Evolutionary conservation across 108 stramenopile species (phyloP).

Genomic region (Cylindrotheca fusiformis): DNA sequence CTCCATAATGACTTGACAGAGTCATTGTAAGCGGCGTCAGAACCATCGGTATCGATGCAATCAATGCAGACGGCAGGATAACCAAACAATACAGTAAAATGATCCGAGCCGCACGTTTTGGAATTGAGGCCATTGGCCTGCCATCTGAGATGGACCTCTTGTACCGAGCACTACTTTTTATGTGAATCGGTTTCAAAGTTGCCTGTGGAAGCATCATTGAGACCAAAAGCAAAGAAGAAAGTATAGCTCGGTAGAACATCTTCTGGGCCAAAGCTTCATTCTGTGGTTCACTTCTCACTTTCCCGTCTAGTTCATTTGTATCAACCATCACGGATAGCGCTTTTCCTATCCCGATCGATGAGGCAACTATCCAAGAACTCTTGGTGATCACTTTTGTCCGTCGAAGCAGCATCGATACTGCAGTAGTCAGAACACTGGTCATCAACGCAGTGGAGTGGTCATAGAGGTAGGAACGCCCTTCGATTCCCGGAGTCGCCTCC

Average conservation of each 20-base stretch:
- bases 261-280: constrained; percentile 16
- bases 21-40: constrained; percentile 58
- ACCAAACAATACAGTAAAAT: constrained; percentile 51
- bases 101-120: constrained; percentile 21
- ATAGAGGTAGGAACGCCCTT: constrained; percentile 60
- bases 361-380: constrained; percentile 21
- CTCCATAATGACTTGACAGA: constrained; percentile 42
- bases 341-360: constrained; percentile 56
- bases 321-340: constrained; percentile 63
- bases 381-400: constrained; percentile 40
- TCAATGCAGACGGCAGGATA: constrained; percentile 48
- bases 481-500: constrained; percentile 41
- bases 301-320: constrained; percentile 27
- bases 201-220: constrained; percentile 49
- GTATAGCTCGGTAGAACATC: constrained; percentile 39
- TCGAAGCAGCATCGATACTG: constrained; percentile 33
- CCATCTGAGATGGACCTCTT: constrained; percentile 34
- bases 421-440: constrained; percentile 40
- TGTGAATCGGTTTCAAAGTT: constrained; percentile 45
- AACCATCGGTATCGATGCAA: constrained; percentile 49
- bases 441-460: constrained; percentile 42
- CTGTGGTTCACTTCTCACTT: constrained; percentile 14
- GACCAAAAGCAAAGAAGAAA: constrained; percentile 41
- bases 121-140: constrained; percentile 19
- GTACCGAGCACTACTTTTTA: constrained; percentile 48